Percentiles rank a stretch among this genome's conserved stretches.
phyloP scores from a whole-genome alignment of 179 eudicot species.

The Spinacia oleracea region DNA sequence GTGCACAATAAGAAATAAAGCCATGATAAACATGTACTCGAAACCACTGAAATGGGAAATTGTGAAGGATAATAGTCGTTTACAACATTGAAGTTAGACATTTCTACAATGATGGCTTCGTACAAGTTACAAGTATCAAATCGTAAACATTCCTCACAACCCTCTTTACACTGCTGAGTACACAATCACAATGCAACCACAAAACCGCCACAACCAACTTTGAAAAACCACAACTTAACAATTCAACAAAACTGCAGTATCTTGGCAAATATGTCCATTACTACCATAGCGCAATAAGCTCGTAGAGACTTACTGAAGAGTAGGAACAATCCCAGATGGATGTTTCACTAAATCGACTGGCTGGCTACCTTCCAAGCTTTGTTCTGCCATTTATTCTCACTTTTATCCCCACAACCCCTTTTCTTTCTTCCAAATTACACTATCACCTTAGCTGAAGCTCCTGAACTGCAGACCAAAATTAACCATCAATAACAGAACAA shows the following conservation, averaged over 20 bases:
- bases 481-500: not conserved
- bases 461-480: not conserved
- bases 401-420: not conserved
- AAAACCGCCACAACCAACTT: not conserved
- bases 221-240: not conserved
- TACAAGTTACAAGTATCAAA: not conserved
- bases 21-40: not conserved
- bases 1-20: not conserved
- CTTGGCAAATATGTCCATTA: not conserved
- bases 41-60: not conserved
- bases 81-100: not conserved
- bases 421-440: not conserved
- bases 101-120: not conserved
- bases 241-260: not conserved
- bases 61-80: not conserved
- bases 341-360: slow-evolving; percentile 68
- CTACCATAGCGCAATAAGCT: not conserved
- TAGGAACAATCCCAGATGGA: slow-evolving; percentile 83
- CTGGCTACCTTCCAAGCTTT: slow-evolving; percentile 63
- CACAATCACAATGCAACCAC: not conserved
- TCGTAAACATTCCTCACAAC: not conserved
- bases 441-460: not conserved
- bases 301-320: slow-evolving; percentile 67
- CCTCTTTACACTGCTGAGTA: not conserved
- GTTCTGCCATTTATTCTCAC: slow-evolving; percentile 52